Percentiles rank a stretch among this genome's conserved stretches.
Conservation (phyloP, 1,284 basidiomycete species). For the Microbotryomycetes sp. region DNA sequence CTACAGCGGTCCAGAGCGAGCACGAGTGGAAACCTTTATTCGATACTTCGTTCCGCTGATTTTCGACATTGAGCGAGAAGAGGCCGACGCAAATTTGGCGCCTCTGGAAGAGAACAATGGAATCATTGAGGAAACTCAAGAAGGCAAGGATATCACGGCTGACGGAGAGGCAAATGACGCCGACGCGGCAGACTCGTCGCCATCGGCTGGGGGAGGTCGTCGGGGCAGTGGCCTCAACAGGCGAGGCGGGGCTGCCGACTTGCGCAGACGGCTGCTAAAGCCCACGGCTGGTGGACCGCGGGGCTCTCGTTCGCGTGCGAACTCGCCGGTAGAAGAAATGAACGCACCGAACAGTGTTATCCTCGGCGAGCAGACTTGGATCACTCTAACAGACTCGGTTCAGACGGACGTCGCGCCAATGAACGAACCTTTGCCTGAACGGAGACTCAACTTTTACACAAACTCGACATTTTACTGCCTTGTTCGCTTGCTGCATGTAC, state of each 20-base stretch:
- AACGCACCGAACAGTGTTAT: not conserved
- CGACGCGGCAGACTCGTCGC: conserved; percentile 29
- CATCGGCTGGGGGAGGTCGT: not conserved
- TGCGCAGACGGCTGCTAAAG: conserved; percentile 68
- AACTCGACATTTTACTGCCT: conserved; percentile 91
- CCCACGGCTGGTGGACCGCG: conserved; percentile 43
- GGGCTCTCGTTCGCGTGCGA: conserved; percentile 36
- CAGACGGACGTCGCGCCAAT: conserved; percentile 24
- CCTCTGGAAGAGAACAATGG: conserved; percentile 54
- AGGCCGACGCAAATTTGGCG: conserved; percentile 55
- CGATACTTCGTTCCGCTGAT: conserved; percentile 76
- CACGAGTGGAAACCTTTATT: conserved; percentile 76
- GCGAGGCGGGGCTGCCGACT: conserved; percentile 52
- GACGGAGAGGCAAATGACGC: conserved; percentile 45
- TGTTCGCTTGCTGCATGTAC: conserved; percentile 75
- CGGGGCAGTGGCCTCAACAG: not conserved
- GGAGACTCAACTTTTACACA: conserved; percentile 59
- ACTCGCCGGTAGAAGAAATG: not conserved
- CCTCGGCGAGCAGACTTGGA: conserved; percentile 25
- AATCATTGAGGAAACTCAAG: conserved; percentile 23
- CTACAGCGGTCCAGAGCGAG: conserved; percentile 68
- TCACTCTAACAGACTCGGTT: conserved; percentile 19
- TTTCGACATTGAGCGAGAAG: conserved; percentile 65
- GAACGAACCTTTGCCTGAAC: conserved; percentile 13
- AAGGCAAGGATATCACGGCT: conserved; percentile 28